Evolutionary conservation across 2,329 filamentous ascomycete genomes (phyloP).

Genomic region (Hymenoscyphus fraxineus): DNA sequence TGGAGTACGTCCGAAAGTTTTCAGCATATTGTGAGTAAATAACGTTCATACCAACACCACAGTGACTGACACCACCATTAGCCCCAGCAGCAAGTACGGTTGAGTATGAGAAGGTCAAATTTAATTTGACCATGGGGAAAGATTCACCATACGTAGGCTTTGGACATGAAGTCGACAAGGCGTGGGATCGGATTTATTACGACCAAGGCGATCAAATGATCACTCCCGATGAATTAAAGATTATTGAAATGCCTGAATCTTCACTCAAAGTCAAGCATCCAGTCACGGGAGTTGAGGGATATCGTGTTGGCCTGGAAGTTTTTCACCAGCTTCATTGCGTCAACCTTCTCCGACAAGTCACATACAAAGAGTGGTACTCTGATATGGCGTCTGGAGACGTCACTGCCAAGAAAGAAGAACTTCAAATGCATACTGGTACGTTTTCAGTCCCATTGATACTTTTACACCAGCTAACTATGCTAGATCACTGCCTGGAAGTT

Average conservation of each 20-base stretch:
- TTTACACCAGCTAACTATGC: background rate
- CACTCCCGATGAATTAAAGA: constrained; percentile 48
- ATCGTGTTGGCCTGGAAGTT: constrained; percentile 49
- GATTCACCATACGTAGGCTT: constrained; percentile 50
- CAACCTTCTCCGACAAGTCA: constrained; percentile 41
- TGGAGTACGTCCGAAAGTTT: constrained; percentile 37
- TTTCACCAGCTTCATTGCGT: constrained; percentile 41
- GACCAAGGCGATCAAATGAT: constrained; percentile 57
- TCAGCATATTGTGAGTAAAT: constrained; percentile 44
- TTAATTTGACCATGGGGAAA: constrained; percentile 44
- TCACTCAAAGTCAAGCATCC: constrained; percentile 55
- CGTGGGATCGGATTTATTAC: constrained; percentile 51
- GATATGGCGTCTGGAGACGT: constrained; percentile 46
- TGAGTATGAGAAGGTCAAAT: constrained; percentile 48
- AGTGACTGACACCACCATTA: constrained; percentile 29
- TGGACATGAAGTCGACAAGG: constrained; percentile 52
- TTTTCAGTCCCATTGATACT: background rate
- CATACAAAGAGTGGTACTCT: constrained; percentile 48
- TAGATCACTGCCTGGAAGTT: constrained; percentile 52
- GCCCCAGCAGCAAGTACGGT: constrained; percentile 46
- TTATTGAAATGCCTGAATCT: constrained; percentile 48
- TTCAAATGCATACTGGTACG: constrained; percentile 40
- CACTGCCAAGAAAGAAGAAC: constrained; percentile 39
- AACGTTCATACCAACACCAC: background rate
- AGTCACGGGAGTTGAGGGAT: constrained; percentile 53